Evolutionary conservation across 345 rosid genomes (phyloP), one percentile per base, ranked within the genome.

Genomic region (Syzygium aromaticum): DNA sequence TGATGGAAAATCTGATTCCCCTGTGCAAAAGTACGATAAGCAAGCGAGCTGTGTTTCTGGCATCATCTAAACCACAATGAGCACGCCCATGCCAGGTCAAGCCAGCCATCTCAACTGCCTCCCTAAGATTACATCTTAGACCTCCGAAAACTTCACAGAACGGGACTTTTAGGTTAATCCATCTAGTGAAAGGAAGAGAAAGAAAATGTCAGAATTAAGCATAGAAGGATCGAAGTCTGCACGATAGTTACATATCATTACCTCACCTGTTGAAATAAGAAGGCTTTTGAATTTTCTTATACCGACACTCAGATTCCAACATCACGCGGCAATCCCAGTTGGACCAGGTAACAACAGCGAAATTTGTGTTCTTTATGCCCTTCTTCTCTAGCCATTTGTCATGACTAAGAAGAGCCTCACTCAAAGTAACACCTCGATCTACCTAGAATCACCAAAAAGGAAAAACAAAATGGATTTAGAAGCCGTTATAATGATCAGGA

Each of bases 241-340:
- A 59, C 13, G 46, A 11, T 53, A 84, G 63, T 40, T 73, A 53
- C 57, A 23, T 11, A 87, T 52, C 30, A 84, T 40, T 25, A 33
- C 59, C 77, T 90, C 54, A 91, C 93, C 89, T 80, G 87, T 92
- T 92, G 85, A 92, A 92, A 78, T 92, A 92, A 33, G 91, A 89
- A n/a, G 93, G 93, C 84, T 91, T 91, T 54, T 89, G 86, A 84
- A 92, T 92, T 57, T 92, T 92, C 89, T 92, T 92, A 80, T 86
- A 90, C 52, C 92, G 91, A 86, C 93, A 91, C 87, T 91, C 93
- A 5, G 93, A 91, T 87, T 92, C 93, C 92, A 92, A 73, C 93
- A 92, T 91, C 87, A 92, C 92, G 38, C 89, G 90, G 84, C 93
- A 92, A 88, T 92, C 93, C 92, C 93, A 92, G 80, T 91, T 91